Percentiles rank a stretch among this genome's conserved stretches.
Conservation (phyloP, 176 grass and related monocot species). For the bread wheat (Triticum aestivum) region IWGSC_CS_RefSeq_v2.1 NC_057807.1:658250952-658251451, state of each 20-base stretch:
- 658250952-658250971: neutral
- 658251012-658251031: neutral
- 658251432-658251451: neutral
- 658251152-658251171: neutral
- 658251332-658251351: neutral
- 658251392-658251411: neutral
- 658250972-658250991: neutral
- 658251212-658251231: neutral
- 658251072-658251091: neutral
- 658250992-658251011: neutral
- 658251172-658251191: neutral
- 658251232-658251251: neutral
- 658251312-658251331: neutral
- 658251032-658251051: neutral
- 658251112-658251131: neutral
- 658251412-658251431: neutral
- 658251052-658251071: neutral
- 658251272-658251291: constrained; percentile 1
- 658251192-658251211: neutral
- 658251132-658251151: neutral
- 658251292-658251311: neutral
- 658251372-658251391: neutral
- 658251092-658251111: neutral
- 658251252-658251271: neutral
- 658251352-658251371: neutral